Evolutionary conservation across 805 yeast species (phyloP), one percentile per base, ranked within the genome.

Genomic region (Vanderwaltozyma tropicalis): DNA sequence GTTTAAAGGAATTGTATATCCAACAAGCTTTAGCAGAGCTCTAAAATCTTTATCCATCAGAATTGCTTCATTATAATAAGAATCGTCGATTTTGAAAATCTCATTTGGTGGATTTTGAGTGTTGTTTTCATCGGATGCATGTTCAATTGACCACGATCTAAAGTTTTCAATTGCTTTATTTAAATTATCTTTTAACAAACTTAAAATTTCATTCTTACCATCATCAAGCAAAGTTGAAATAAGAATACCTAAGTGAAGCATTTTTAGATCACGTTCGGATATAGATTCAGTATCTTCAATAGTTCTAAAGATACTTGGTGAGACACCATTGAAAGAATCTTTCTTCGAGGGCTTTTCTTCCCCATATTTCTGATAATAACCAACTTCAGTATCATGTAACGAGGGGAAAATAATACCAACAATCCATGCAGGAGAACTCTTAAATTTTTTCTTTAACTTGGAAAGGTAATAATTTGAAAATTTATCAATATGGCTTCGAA

Each of bases 391-490:
- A 50, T 65, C 75, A 58, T 53, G 73, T 43, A 65, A 44, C 47
- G 78, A 64, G 31, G 82, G 73, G 53, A 85, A 84, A 36, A 86
- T 61, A 3, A 89, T 49, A 50, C 86, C 95, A 5, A 73, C 63
- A 44, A 57, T 76, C 49, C 69, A 69, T 38, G 69, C 63, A 34
- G 72, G 88, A 44, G 78, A 70, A 47, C 55, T 67, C 17, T 59
- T 66, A 40, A 68, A 64, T 41, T 62, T 69, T 51, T 58, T 62
- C 33, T 63, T 73, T 48, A 78, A 66, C 44, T 72, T 72, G 38
- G 72, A 69, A 74, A 85, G 74, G 47, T 69, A 86, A 47, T 78
- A 76, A 17, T 68, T 66, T 26, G 82, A 62, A 47, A 89, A 78
- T 32, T 76, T 72, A 27, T 76, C 78, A 11, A 81, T 71, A 39